Percentiles rank a stretch among this genome's conserved stretches.
phyloP scores from a whole-genome alignment of 805 yeast genomes.

The Candida tammaniensis region DNA sequence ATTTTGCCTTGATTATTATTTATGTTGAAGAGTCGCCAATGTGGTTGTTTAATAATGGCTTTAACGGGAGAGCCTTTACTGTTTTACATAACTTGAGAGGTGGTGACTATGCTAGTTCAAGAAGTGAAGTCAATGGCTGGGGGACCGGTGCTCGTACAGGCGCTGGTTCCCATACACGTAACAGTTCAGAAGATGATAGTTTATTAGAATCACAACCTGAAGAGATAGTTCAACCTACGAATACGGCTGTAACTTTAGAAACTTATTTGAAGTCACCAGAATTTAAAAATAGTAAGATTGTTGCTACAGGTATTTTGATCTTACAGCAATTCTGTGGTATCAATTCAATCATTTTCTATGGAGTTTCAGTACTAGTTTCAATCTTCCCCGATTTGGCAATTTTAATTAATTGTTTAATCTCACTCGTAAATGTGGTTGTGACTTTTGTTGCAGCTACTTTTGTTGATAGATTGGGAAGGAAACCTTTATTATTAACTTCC shows the following conservation, averaged over 20 bases:
- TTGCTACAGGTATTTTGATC: slow-evolving; percentile 68
- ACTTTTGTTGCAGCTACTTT: slow-evolving; percentile 73
- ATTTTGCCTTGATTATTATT: slow-evolving; percentile 38
- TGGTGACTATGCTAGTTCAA: slow-evolving; percentile 33
- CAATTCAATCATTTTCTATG: slow-evolving; percentile 89
- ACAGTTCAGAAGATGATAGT: slow-evolving; percentile 10
- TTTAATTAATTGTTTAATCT: slow-evolving; percentile 69
- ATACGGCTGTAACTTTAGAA: slow-evolving; percentile 22
- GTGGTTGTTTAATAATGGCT: slow-evolving; percentile 64
- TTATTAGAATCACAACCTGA: slow-evolving; percentile 7
- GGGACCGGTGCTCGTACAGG: slow-evolving; percentile 8
- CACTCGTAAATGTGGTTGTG: slow-evolving; percentile 68
- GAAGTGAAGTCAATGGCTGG: slow-evolving; percentile 40
- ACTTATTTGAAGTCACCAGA: slow-evolving; percentile 50
- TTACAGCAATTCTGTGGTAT: slow-evolving; percentile 94
- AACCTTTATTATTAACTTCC: slow-evolving; percentile 55
- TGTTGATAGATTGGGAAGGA: slow-evolving; percentile 78
- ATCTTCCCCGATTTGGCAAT: slow-evolving; percentile 72
- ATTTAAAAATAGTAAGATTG: slow-evolving; percentile 57
- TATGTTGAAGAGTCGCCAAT: slow-evolving; percentile 75
- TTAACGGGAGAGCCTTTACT: slow-evolving; percentile 37
- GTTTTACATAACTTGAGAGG: slow-evolving; percentile 38
- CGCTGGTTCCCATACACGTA: slow-evolving; percentile 7
- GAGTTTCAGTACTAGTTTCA: slow-evolving; percentile 76
- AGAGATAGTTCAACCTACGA: not conserved